Evolutionary conservation across 2,329 filamentous ascomycete genomes (phyloP).

Genomic region (Scedosporium apiospermum): DNA sequence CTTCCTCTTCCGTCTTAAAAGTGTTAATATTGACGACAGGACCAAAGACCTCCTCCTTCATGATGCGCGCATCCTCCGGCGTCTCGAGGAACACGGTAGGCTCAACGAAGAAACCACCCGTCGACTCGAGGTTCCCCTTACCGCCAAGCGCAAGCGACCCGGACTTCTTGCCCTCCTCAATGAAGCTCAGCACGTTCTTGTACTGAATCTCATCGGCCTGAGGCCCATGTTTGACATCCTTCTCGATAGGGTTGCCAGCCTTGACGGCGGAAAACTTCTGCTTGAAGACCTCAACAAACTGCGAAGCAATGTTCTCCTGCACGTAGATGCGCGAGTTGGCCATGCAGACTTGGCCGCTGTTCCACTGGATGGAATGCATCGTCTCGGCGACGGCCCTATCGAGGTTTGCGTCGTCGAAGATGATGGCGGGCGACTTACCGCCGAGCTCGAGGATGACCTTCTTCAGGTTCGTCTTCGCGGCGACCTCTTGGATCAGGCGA

Average conservation of each 20-base stretch:
- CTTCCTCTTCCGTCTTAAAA: conserved; percentile 24
- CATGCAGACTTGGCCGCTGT: conserved; percentile 51
- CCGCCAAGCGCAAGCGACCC: conserved; percentile 22
- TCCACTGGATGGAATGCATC: conserved; percentile 34
- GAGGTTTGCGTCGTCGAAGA: conserved; percentile 57
- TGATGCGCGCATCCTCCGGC: conserved; percentile 29
- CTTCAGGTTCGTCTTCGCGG: conserved; percentile 53
- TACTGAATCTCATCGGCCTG: conserved; percentile 41
- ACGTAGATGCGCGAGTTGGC: conserved; percentile 50
- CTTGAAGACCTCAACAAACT: conserved; percentile 52
- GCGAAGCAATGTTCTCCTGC: conserved; percentile 35
- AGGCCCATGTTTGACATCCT: conserved; percentile 29
- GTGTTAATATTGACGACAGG: conserved; percentile 49
- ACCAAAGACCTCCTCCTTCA: conserved; percentile 54
- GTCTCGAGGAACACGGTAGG: conserved; percentile 20
- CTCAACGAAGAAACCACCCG: conserved; percentile 19
- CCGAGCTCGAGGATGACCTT: conserved; percentile 58
- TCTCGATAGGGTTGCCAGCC: conserved; percentile 24
- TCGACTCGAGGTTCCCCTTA: conserved; percentile 15
- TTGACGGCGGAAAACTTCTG: conserved; percentile 27
- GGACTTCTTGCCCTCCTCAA: conserved; percentile 32
- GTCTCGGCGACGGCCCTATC: conserved; percentile 50
- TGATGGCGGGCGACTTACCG: conserved; percentile 56
- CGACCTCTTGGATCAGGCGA: conserved; percentile 62
- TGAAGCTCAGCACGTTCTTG: conserved; percentile 33